Conservation (phyloP, 179 eudicot genomes). For the Camellia oleifera region DNA sequence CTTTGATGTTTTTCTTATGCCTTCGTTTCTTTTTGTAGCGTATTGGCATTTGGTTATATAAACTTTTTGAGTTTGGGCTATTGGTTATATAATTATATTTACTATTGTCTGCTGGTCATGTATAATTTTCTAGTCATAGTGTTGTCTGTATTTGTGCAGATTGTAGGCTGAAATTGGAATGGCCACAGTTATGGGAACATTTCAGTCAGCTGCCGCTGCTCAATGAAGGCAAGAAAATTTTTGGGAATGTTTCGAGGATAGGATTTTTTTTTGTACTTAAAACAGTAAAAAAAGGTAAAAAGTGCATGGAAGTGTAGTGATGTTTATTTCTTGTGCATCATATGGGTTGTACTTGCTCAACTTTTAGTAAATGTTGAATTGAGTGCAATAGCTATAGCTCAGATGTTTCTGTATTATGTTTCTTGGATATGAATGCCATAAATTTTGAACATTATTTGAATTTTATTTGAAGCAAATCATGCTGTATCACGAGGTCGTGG, state of each 20-base stretch:
- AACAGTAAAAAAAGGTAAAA: no score
- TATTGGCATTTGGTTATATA: not conserved
- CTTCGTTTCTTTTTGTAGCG: no score
- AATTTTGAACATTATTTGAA: not conserved
- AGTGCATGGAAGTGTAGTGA: no score
- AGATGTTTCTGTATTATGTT: not conserved
- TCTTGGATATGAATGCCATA: not conserved
- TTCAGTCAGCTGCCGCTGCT: not conserved
- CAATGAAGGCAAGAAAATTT: not conserved
- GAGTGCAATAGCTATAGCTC: not conserved
- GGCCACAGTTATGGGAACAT: no score
- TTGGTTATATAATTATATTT: not conserved
- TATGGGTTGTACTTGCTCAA: no score
- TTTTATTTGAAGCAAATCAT: no score
- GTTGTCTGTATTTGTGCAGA: constrained; percentile 6
- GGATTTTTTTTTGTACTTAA: no score
- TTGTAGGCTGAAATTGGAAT: not conserved
- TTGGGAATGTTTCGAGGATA: not conserved
- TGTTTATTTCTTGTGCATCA: no score
- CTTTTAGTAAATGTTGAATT: no score
- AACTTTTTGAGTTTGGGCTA: not conserved
- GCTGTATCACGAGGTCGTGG: no score
- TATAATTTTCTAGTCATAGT: not conserved
- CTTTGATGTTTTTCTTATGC: not conserved
- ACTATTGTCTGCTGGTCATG: not conserved